Evolutionary conservation across 345 rosid species (phyloP).

Genomic region (Anastatica hierochuntica): DNA sequence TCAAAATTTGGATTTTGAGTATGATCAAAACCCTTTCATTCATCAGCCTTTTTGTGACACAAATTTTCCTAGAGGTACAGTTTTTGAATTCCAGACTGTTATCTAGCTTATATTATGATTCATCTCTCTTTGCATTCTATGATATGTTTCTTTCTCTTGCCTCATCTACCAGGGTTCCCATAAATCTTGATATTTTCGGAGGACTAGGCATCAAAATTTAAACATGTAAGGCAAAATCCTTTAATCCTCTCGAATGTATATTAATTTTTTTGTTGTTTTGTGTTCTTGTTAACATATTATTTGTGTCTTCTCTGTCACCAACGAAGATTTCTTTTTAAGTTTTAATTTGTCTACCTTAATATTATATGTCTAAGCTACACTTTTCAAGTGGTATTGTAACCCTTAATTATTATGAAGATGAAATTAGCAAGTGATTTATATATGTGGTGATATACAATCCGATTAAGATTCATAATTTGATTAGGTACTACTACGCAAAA

Average conservation of each 20-base stretch:
- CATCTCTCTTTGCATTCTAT: neutral
- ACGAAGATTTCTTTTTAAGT: no score
- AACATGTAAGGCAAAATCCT: conserved; percentile 23
- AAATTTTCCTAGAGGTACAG: conserved; percentile 33
- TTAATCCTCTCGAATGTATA: conserved; percentile 2
- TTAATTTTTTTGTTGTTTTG: neutral
- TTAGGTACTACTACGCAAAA: neutral
- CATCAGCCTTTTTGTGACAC: conserved; percentile 30
- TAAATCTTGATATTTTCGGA: conserved; percentile 7
- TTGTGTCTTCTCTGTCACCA: neutral
- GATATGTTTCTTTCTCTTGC: conserved; percentile 5
- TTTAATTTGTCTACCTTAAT: neutral
- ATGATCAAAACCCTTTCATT: conserved; percentile 28
- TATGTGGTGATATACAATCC: neutral
- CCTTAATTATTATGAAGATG: conserved; percentile 1
- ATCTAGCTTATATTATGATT: neutral
- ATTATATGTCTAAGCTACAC: no score
- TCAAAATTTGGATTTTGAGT: conserved; percentile 36
- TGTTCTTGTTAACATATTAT: neutral
- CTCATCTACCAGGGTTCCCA: conserved; percentile 36
- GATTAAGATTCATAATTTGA: neutral
- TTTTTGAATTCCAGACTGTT: neutral
- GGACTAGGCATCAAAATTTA: neutral
- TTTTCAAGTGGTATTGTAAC: neutral
- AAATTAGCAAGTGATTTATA: neutral